These are phyloP conservation scores for Dimocarpus longan DNA, from an alignment of 345 rosid species.

Conservation along the genomic window DNA sequence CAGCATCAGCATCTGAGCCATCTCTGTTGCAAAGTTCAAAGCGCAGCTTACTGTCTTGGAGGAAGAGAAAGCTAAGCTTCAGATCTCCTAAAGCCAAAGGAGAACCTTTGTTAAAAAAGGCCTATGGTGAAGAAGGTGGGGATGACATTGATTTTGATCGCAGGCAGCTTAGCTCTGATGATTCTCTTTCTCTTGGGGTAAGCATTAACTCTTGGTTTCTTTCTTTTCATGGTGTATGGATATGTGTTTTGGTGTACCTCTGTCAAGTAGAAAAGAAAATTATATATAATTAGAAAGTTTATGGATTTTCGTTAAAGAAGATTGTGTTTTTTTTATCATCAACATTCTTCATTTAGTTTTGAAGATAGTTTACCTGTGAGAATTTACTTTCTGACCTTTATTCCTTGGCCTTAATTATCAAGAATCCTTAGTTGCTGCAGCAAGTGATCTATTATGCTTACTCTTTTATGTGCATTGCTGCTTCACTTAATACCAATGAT, in stretches of 20 bases:
- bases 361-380: background rate
- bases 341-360: background rate
- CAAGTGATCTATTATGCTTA: background rate
- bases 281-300: background rate
- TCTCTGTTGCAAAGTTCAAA: conserved; percentile 50
- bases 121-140: conserved; percentile 95
- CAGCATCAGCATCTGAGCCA: conserved; percentile 50
- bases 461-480: background rate
- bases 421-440: background rate
- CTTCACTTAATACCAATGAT: background rate
- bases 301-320: background rate
- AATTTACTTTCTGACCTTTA: background rate
- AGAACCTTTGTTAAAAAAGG: conserved; percentile 90
- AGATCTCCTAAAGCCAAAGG: conserved; percentile 84
- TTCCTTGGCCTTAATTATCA: background rate
- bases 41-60: conserved; percentile 80
- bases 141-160: conserved; percentile 98
- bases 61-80: conserved; percentile 89
- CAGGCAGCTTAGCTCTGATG: conserved; percentile 88
- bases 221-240: background rate
- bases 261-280: background rate
- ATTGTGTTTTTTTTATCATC: background rate
- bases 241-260: background rate
- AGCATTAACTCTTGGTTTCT: conserved; percentile 27
- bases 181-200: conserved; percentile 53